Evolutionary conservation across 352 stramenopile species (phyloP).

Genomic region (Phytophthora foliorum): DNA sequence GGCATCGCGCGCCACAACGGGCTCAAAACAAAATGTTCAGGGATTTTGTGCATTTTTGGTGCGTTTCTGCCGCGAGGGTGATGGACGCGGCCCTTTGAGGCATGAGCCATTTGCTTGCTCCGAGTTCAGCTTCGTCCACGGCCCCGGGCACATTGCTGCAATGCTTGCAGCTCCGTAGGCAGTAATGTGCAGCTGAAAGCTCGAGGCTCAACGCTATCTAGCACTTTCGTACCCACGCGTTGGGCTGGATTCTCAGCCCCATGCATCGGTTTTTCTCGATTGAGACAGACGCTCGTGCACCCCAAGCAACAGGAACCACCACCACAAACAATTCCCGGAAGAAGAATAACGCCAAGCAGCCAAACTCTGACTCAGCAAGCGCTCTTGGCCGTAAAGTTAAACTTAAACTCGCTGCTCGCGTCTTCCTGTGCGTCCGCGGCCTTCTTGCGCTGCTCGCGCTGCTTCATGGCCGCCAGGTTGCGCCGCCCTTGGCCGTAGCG

Average conservation of each 20-base stretch:
- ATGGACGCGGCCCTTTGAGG: too few species aligned
- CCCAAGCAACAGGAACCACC: too few species aligned
- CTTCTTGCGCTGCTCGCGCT: slow-evolving; percentile 55
- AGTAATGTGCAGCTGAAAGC: too few species aligned
- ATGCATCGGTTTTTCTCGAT: neutral
- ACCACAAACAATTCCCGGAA: too few species aligned
- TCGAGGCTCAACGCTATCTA: too few species aligned
- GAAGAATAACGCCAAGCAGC: slow-evolving; percentile 9
- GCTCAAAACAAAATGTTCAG: too few species aligned
- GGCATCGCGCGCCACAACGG: too few species aligned
- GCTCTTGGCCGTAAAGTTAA: slow-evolving; percentile 44
- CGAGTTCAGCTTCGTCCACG: neutral
- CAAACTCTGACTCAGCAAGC: neutral
- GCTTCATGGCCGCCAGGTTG: slow-evolving; percentile 61
- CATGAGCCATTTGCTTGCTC: neutral
- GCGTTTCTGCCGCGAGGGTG: neutral
- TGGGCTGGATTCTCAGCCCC: neutral
- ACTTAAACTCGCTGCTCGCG: slow-evolving; percentile 36
- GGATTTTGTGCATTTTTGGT: neutral
- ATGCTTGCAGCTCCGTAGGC: too few species aligned
- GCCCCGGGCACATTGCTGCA: neutral
- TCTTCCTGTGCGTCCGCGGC: neutral
- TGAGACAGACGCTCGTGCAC: neutral
- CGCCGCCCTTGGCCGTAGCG: slow-evolving; percentile 68
- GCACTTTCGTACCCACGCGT: neutral